These are phyloP conservation scores for Emericellopsis cladophorae DNA, from an alignment of 2,329 filamentous ascomycete genomes.

Conservation along the genomic window DNA sequence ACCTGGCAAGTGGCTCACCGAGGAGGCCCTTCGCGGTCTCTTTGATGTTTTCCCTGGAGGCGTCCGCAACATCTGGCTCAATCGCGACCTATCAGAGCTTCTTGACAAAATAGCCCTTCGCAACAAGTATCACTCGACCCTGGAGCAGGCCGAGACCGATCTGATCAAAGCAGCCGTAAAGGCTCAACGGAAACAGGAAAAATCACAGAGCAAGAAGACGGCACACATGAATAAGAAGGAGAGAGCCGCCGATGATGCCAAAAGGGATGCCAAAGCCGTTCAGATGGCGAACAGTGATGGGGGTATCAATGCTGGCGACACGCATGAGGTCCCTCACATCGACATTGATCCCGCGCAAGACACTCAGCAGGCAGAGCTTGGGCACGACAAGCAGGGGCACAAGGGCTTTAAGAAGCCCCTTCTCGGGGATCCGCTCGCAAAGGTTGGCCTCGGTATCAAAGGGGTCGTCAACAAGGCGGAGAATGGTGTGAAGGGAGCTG, in stretches of 20 bases:
- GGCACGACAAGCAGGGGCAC: slow-evolving; percentile 6
- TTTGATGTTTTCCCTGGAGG: slow-evolving; percentile 96
- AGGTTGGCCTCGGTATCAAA: slow-evolving; percentile 36
- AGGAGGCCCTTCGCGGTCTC: slow-evolving; percentile 67
- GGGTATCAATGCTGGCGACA: slow-evolving; percentile 38
- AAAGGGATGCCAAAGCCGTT: slow-evolving; percentile 35
- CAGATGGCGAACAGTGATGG: slow-evolving; percentile 33
- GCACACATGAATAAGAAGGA: slow-evolving; percentile 40
- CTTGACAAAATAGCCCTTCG: slow-evolving; percentile 73
- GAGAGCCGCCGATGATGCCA: slow-evolving; percentile 29
- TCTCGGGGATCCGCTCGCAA: slow-evolving; percentile 25
- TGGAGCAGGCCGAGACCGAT: slow-evolving; percentile 77
- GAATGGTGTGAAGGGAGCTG: slow-evolving; percentile 28
- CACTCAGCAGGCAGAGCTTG: slow-evolving; percentile 2
- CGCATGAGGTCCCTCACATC: slow-evolving; percentile 39
- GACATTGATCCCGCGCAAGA: slow-evolving; percentile 15
- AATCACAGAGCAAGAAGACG: slow-evolving; percentile 50
- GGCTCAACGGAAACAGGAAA: slow-evolving; percentile 57
- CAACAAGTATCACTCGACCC: slow-evolving; percentile 52
- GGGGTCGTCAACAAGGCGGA: slow-evolving; percentile 30
- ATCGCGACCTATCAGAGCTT: slow-evolving; percentile 73
- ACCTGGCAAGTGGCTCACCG: slow-evolving; percentile 77
- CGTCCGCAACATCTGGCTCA: slow-evolving; percentile 93
- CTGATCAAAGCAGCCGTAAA: slow-evolving; percentile 72
- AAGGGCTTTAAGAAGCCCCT: slow-evolving; percentile 16